These are phyloP conservation scores for Pseudognaphalium luteoalbum DNA, from an alignment of 129 eudicot species.

Conservation along the genomic window DNA sequence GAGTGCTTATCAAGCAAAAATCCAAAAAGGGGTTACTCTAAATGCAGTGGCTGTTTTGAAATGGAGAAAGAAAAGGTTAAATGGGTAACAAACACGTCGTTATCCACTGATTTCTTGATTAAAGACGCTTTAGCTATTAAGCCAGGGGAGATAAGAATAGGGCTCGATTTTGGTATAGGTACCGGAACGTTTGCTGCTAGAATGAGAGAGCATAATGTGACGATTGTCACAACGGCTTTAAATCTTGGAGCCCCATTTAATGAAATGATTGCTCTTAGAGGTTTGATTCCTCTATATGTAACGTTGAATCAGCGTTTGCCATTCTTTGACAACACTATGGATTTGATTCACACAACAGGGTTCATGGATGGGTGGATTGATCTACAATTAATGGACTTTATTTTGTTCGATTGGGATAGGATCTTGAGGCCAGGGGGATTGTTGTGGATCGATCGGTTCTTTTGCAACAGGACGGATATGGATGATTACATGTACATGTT, in stretches of 20 bases:
- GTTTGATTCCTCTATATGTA: slow-evolving; percentile 71
- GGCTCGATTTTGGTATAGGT: slow-evolving; percentile 89
- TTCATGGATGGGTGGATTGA: slow-evolving; percentile 99
- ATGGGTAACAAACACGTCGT: slow-evolving; percentile 66
- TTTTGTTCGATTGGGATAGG: slow-evolving; percentile 93
- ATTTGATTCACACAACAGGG: slow-evolving; percentile 83
- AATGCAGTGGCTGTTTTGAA: slow-evolving; percentile 81
- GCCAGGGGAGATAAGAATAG: slow-evolving; percentile 82
- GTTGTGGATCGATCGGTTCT: slow-evolving; percentile 88
- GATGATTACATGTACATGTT: slow-evolving; percentile 98
- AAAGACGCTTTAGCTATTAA: slow-evolving; percentile 70
- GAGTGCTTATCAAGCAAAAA: slow-evolving; percentile 85
- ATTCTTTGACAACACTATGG: slow-evolving; percentile 94
- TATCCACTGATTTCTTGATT: slow-evolving; percentile 62
- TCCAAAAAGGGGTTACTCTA: slow-evolving; percentile 72
- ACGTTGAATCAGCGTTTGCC: slow-evolving; percentile 89
- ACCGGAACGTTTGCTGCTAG: slow-evolving; percentile 93
- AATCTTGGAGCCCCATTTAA: slow-evolving; percentile 94
- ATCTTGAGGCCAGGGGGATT: slow-evolving; percentile 95
- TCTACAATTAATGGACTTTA: slow-evolving; percentile 74
- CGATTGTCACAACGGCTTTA: slow-evolving; percentile 79
- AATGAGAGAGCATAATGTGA: slow-evolving; percentile 83
- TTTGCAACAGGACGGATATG: slow-evolving; percentile 72
- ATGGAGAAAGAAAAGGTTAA: slow-evolving; percentile 88
- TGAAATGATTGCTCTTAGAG: slow-evolving; percentile 92